Percentiles rank a stretch among this genome's conserved stretches.
Evolutionary conservation across 2,329 filamentous ascomycete species (phyloP).

Genomic region (Ceratocystis alfenasii): DNA sequence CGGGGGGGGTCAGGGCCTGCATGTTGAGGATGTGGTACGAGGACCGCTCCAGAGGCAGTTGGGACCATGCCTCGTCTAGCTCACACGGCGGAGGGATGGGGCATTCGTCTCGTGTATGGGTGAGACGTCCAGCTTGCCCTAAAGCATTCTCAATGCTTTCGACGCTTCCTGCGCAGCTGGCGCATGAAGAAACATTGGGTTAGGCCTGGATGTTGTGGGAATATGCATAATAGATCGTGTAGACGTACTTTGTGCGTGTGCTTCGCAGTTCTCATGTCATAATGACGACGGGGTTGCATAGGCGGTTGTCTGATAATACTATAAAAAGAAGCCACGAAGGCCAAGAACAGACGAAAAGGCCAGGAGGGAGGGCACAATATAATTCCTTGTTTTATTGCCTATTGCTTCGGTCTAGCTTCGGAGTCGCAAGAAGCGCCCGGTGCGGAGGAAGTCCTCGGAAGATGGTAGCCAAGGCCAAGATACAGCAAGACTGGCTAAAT

Average conservation of each 20-base stretch:
- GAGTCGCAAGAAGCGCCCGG: not conserved
- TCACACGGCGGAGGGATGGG: not conserved
- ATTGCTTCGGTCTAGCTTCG: not conserved
- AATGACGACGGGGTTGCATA: conserved; percentile 6
- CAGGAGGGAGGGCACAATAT: not conserved
- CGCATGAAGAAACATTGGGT: not conserved
- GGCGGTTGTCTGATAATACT: not conserved
- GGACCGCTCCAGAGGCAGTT: not conserved
- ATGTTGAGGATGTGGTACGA: not conserved
- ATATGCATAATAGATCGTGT: not conserved
- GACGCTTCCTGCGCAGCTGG: not conserved
- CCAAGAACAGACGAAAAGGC: not conserved
- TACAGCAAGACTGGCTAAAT: not conserved
- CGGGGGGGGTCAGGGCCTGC: too few species aligned
- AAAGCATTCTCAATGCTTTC: not conserved
- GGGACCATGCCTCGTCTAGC: not conserved
- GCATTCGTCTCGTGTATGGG: not conserved
- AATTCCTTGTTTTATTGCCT: not conserved
- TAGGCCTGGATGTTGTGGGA: not conserved
- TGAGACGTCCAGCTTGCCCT: not conserved
- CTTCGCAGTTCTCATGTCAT: conserved; percentile 1
- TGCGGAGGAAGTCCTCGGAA: not conserved
- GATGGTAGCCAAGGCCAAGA: not conserved
- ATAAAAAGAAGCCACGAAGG: not conserved
- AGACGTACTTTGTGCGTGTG: not conserved